Evolutionary conservation across 768 basidiomycete species (phyloP), one percentile per base, ranked within the genome.

Genomic region (Termitomyces sp.): DNA sequence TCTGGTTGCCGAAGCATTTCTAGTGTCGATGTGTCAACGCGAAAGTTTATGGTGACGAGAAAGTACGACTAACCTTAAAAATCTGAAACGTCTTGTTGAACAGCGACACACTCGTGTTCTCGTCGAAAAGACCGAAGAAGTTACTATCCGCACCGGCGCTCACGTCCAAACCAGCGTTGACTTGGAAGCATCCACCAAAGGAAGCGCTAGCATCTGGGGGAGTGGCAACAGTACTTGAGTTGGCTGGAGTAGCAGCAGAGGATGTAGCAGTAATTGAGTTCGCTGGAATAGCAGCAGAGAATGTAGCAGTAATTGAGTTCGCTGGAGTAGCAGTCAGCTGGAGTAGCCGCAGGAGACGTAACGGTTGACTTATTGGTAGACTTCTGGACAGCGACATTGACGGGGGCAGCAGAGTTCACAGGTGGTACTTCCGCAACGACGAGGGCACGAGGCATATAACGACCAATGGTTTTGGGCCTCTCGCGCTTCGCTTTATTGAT

Each of bases 111-210:
- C 61, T 51, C 13, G 62, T 68, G 27, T 54, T 60, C 7, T 53
- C 48, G 37, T 71, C 59, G 64, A 75, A 74, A 13, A 75, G 57
- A 14, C 62, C 63, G 56, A 71, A 71, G 63, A 74, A 72, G 20
- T 56, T 53, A 18, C 62, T 72, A 24, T 68, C 57, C 18, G 72
- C 72, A n/a, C 74, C 73, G 13, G 63, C 69, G 36, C 67, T 72
- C 46, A 72, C 68, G 43, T 68, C 59, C 13, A 74, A 32, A 2
- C 69, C 74, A 9, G 69, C 74, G 32, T 62, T 63, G 20, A 75
- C 64, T 14, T 68, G 68, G 42, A 74, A 64, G 59, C 72, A 77
- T 0, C 76, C 75, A 14, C 66, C 68, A 26, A 75, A 72, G 45
- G 60, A 64, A 14, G 57, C 52, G 47, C 57, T 59, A 32, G 65